Base-by-base conservation (phyloP, 495 filamentous ascomycete species). In the Friedmanniomyces endolithicus region DNA sequence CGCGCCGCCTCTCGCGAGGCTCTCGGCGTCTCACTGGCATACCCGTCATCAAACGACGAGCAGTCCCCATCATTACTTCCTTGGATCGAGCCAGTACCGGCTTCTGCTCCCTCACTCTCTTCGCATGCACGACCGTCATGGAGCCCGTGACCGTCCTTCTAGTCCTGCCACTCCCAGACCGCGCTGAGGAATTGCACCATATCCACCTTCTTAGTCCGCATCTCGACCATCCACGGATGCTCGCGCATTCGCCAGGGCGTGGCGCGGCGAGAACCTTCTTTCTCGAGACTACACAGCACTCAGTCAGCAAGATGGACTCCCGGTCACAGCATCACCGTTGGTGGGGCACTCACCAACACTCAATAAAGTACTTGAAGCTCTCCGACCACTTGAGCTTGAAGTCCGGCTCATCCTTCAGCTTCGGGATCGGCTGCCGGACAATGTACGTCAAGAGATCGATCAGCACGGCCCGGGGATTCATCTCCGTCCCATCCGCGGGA, bases 201-300 rank as follows among this genome's bases (percentile, higher is more conserved):
- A 66, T 96, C 95, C 63, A 97, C 94, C 65, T 88, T 86, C 76
- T 95, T 97, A 50, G 79, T 78, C 60, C 82, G 84, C 87, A 96
- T 96, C 64, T 96, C 92, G 53, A 85, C 71, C 79, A 98, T 90
- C 92, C 92, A 98, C 8, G 92, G 92, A 74, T 98, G 94, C 61
- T 97, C 94, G 59, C 95, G 82, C 90, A 98, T 97, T 57, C 90
- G 85, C 92, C 94, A 97, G 34, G 92, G 92, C 48, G 84, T 90
- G 33, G 90, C 94, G 59, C 92, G 79, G 64, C 90, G 82, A 55
- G 72, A 72, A 24, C 83, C 82, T 65, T 98, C 89, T 73, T 98
- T 98, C 70, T 97, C 92, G 51, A 96, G 79, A 71, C 90, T 95
- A 55, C 11, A 43, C 61, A 9, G 45, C n/a, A 52, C 27, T 37